phyloP scores from a whole-genome alignment of 2,329 filamentous ascomycete species.

The Chrysoporthe austroafricana region DNA sequence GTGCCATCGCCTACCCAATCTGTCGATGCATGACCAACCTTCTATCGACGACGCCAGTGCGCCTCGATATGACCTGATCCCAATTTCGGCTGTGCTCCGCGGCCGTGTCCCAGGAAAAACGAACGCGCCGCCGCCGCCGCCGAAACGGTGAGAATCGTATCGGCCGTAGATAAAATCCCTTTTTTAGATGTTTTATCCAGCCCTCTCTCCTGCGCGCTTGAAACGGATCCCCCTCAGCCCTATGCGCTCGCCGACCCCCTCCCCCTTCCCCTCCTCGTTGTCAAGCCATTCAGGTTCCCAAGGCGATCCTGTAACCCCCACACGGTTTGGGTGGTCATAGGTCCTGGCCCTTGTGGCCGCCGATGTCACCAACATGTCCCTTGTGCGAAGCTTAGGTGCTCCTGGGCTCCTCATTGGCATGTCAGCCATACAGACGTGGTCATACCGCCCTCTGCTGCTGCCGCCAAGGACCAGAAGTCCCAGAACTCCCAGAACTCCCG shows the following conservation, averaged over 20 bases:
- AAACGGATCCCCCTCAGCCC: constrained; percentile 1
- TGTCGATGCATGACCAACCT: background rate
- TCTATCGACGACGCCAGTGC: background rate
- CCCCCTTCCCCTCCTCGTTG: background rate
- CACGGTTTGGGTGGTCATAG: background rate
- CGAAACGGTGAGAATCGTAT: background rate
- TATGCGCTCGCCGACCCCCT: background rate
- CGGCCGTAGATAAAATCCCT: background rate
- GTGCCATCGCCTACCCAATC: background rate
- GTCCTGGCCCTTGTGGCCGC: background rate
- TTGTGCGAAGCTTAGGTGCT: too few relatives aligned
- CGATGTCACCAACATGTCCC: background rate
- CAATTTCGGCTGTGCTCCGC: background rate
- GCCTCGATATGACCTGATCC: background rate
- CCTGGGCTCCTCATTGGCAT: background rate
- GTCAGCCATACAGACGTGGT: background rate
- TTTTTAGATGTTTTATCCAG: background rate
- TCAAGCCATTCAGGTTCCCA: background rate
- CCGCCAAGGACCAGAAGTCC: background rate
- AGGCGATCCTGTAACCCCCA: background rate
- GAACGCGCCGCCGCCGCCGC: too few relatives aligned
- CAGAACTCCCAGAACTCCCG: background rate
- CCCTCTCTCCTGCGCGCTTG: background rate
- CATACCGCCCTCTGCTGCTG: background rate
- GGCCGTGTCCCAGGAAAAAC: background rate